Percentiles rank a stretch among this genome's conserved stretches.
Conservation (phyloP, 768 basidiomycete species). For the Amanita exitialis region DNA sequence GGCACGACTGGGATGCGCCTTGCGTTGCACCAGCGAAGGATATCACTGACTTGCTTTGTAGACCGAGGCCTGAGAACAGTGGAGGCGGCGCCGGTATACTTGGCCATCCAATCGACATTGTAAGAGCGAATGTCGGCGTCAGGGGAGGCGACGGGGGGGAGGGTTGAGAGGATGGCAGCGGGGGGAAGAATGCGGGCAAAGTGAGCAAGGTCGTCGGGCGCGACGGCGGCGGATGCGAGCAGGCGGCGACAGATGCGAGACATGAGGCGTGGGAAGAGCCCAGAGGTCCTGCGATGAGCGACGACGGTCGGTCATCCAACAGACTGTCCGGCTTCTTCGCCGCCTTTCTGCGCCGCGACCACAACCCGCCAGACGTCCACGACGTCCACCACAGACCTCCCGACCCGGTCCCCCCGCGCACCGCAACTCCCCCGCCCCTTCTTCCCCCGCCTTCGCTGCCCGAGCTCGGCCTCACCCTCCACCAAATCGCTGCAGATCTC, state of each 20-base stretch:
- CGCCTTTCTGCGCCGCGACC: conserved; percentile 66
- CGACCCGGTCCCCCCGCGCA: conserved; percentile 38
- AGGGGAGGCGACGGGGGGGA: conserved; percentile 36
- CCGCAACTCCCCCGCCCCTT: conserved; percentile 61
- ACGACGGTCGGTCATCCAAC: conserved; percentile 51
- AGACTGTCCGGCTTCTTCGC: conserved; percentile 82
- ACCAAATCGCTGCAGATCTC: conserved; percentile 57
- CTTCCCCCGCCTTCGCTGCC: conserved; percentile 61
- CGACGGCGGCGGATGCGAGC: conserved; percentile 15
- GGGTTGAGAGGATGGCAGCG: conserved; percentile 58
- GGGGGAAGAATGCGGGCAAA: conserved; percentile 57
- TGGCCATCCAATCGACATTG: conserved; percentile 96
- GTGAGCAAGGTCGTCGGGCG: conserved; percentile 48
- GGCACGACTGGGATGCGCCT: conserved; percentile 85
- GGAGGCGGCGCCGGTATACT: conserved; percentile 76
- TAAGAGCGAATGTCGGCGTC: conserved; percentile 61
- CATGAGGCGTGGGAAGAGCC: neutral
- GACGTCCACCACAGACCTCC: conserved; percentile 15
- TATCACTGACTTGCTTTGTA: conserved; percentile 78
- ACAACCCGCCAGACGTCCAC: conserved; percentile 22
- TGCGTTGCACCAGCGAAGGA: conserved; percentile 80
- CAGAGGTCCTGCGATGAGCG: neutral
- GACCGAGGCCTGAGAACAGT: conserved; percentile 87
- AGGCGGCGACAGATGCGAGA: conserved; percentile 11
- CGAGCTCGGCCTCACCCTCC: conserved; percentile 69